Conservation (phyloP, 108 stramenopile species). For the Nannochloropsis oceanica region DNA sequence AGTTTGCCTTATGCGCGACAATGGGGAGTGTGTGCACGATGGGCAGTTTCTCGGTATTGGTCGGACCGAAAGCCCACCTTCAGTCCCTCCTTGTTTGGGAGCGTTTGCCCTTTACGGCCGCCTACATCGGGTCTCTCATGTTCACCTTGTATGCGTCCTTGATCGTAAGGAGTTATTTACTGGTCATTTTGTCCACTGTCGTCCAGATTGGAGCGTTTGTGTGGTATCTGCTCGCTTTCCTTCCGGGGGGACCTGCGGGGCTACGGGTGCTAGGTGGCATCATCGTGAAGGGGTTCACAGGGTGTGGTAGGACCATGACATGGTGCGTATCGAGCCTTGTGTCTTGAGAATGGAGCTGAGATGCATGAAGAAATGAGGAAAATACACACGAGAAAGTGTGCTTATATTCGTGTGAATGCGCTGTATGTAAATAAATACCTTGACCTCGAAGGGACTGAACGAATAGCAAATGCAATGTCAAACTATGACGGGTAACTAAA, state of each 20-base stretch:
- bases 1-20: constrained; percentile 81
- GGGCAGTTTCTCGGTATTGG: constrained; percentile 25
- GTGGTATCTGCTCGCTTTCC: constrained; percentile 14
- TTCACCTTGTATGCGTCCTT: constrained; percentile 24
- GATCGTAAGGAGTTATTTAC: not conserved
- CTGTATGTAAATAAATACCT: no score
- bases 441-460: no score
- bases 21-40: constrained; percentile 79
- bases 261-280: not conserved
- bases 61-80: constrained; percentile 4
- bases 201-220: constrained; percentile 6
- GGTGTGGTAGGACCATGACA: not conserved
- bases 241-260: constrained; percentile 16
- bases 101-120: constrained; percentile 23
- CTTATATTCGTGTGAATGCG: no score
- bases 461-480: no score
- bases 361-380: no score
- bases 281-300: not conserved
- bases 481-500: no score
- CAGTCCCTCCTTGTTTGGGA: not conserved
- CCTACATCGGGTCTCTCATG: constrained; percentile 17
- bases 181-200: constrained; percentile 1
- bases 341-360: not conserved
- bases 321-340: not conserved
- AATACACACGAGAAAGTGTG: no score